A percentile compares a stretch with the other conserved stretches of the same genome.
Conservation (phyloP, 2,329 filamentous ascomycete genomes). For the Aspergillus felis region DNA sequence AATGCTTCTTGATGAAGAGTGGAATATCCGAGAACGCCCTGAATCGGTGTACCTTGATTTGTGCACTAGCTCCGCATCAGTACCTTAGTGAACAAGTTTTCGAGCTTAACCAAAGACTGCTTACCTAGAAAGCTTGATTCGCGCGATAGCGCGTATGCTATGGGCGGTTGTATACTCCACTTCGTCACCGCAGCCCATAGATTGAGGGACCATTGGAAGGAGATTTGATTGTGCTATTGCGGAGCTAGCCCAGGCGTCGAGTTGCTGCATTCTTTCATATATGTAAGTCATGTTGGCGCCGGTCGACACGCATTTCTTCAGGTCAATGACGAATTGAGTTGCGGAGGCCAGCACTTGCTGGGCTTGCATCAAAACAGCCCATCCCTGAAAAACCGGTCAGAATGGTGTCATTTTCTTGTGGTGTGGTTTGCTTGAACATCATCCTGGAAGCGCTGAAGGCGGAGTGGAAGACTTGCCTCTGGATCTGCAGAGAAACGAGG, state of each 20-base stretch:
- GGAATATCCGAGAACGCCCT: slow-evolving; percentile 45
- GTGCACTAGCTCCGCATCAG: slow-evolving; percentile 30
- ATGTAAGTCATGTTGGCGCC: slow-evolving; percentile 35
- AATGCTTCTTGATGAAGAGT: slow-evolving; percentile 44
- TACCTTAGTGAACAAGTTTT: background rate
- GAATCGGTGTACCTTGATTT: slow-evolving; percentile 46
- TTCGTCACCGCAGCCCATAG: slow-evolving; percentile 23
- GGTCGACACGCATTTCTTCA: slow-evolving; percentile 36
- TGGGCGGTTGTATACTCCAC: slow-evolving; percentile 36
- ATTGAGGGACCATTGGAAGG: slow-evolving; percentile 20
- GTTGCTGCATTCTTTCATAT: slow-evolving; percentile 40
- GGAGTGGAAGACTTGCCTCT: slow-evolving; percentile 28
- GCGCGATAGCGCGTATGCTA: slow-evolving; percentile 39
- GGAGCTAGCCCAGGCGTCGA: slow-evolving; percentile 38
- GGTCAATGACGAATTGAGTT: slow-evolving; percentile 39
- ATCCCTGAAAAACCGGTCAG: slow-evolving; percentile 31
- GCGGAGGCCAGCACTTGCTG: slow-evolving; percentile 42
- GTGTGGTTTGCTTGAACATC: background rate
- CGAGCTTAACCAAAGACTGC: background rate
- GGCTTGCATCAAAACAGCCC: slow-evolving; percentile 40
- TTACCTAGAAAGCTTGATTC: slow-evolving; percentile 44
- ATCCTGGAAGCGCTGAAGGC: background rate
- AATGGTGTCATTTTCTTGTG: background rate
- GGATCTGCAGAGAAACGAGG: slow-evolving; percentile 38
- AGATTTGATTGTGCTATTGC: slow-evolving; percentile 33